Evolutionary conservation across 768 basidiomycete species (phyloP).

Genomic region (Agaricus blazei): DNA sequence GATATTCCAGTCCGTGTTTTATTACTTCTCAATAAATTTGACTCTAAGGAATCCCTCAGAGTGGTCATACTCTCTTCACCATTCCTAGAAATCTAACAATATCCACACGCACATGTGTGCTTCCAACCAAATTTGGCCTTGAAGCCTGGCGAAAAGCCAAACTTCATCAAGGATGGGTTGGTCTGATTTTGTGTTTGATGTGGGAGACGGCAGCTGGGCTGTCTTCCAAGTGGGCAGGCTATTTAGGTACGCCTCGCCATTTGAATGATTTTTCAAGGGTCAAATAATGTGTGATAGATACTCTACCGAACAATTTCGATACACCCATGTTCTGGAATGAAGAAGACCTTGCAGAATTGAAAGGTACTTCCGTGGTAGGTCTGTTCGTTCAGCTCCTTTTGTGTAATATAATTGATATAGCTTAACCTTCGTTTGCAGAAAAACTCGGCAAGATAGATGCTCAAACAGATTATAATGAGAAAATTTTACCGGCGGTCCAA

Average conservation of each 20-base stretch:
- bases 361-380: slow-evolving; percentile 88
- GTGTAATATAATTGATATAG: neutral
- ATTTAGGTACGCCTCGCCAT: slow-evolving; percentile 46
- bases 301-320: slow-evolving; percentile 68
- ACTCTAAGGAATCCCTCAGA: slow-evolving; percentile 32
- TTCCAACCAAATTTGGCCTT: slow-evolving; percentile 55
- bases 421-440: slow-evolving; percentile 38
- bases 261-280: neutral
- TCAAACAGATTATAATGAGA: slow-evolving; percentile 63
- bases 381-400: slow-evolving; percentile 24
- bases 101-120: slow-evolving; percentile 68
- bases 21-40: neutral
- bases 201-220: slow-evolving; percentile 75
- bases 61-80: slow-evolving; percentile 72
- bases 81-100: slow-evolving; percentile 77
- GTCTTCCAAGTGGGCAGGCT: slow-evolving; percentile 63
- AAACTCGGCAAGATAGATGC: slow-evolving; percentile 86
- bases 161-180: slow-evolving; percentile 76
- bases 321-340: slow-evolving; percentile 95
- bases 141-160: slow-evolving; percentile 57
- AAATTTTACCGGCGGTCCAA: slow-evolving; percentile 61
- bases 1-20: slow-evolving; percentile 58
- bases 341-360: slow-evolving; percentile 66
- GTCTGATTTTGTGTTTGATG: slow-evolving; percentile 92
- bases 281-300: slow-evolving; percentile 30